Conservation (phyloP, 1,284 basidiomycete species). For the Cutaneotrichosporon dermatis region DNA sequence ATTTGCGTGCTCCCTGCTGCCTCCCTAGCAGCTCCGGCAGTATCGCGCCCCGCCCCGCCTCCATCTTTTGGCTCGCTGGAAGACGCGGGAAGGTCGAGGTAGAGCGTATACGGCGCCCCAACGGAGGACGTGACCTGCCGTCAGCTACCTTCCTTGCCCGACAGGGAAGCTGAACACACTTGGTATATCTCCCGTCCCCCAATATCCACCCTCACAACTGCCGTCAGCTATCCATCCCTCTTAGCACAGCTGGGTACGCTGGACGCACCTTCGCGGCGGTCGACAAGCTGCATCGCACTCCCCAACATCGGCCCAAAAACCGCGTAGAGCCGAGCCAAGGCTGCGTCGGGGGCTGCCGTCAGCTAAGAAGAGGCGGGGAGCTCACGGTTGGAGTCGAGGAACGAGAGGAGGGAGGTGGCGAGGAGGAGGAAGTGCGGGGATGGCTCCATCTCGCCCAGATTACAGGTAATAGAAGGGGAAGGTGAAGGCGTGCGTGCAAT, state of each 20-base stretch:
- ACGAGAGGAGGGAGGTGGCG: constrained; percentile 25
- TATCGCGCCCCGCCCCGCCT: no score
- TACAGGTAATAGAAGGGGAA: background rate
- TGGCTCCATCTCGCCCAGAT: background rate
- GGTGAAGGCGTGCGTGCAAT: no score
- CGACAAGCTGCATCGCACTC: constrained; percentile 41
- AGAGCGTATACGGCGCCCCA: constrained; percentile 38
- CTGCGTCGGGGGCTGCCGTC: constrained; percentile 23
- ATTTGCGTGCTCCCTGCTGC: no score
- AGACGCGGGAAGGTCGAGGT: constrained; percentile 27
- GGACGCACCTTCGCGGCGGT: constrained; percentile 39
- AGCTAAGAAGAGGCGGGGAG: background rate
- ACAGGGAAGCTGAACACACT: constrained; percentile 31
- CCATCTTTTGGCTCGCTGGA: constrained; percentile 14
- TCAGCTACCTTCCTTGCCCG: constrained; percentile 13
- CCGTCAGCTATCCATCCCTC: constrained; percentile 34
- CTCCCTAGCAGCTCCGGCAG: no score
- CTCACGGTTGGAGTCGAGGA: constrained; percentile 2
- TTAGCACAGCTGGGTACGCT: constrained; percentile 24
- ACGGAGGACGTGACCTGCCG: constrained; percentile 30
- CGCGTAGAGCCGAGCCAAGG: constrained; percentile 34
- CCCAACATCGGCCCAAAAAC: constrained; percentile 42
- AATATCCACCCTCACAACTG: constrained; percentile 19
- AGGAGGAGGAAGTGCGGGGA: constrained; percentile 25
- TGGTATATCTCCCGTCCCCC: constrained; percentile 32